Evolutionary conservation across 2,329 filamentous ascomycete species (phyloP).

Genomic region (Rosellinia necatrix): DNA sequence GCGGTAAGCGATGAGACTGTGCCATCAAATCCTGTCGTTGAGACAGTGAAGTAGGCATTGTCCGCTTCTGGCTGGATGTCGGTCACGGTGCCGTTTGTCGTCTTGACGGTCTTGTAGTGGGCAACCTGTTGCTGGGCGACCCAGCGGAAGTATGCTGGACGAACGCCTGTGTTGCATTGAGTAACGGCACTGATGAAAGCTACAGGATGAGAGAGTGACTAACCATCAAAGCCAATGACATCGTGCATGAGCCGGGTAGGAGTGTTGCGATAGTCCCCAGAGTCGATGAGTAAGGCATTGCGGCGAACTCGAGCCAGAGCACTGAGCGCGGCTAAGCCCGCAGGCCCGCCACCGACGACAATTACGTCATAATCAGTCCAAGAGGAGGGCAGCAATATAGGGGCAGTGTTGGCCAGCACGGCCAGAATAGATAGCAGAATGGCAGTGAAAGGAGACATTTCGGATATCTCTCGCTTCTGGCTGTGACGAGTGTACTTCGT

Average conservation of each 20-base stretch:
- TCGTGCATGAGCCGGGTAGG: constrained; percentile 64
- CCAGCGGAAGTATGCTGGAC: constrained; percentile 58
- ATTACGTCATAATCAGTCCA: constrained; percentile 19
- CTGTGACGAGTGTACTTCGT: neutral
- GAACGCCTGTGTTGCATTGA: constrained; percentile 48
- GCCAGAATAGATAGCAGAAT: neutral
- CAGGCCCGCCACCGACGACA: constrained; percentile 15
- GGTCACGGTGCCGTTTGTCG: constrained; percentile 57
- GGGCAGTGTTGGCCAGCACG: neutral
- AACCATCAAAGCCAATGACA: constrained; percentile 63
- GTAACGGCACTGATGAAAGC: neutral
- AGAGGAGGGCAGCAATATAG: neutral
- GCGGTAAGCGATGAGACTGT: constrained; percentile 46
- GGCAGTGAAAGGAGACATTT: neutral
- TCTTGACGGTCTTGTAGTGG: constrained; percentile 53
- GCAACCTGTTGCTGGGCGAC: constrained; percentile 57
- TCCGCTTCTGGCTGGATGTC: constrained; percentile 42
- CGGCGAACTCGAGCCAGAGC: constrained; percentile 59
- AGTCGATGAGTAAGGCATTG: constrained; percentile 60
- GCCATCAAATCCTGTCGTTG: constrained; percentile 37
- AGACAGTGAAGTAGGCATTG: constrained; percentile 48
- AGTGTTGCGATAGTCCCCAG: constrained; percentile 60
- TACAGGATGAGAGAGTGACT: neutral
- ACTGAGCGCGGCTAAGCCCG: constrained; percentile 12
- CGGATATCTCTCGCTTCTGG: neutral